Conservation (phyloP, 2,329 filamentous ascomycete genomes). For the Graphium sp. region DNA sequence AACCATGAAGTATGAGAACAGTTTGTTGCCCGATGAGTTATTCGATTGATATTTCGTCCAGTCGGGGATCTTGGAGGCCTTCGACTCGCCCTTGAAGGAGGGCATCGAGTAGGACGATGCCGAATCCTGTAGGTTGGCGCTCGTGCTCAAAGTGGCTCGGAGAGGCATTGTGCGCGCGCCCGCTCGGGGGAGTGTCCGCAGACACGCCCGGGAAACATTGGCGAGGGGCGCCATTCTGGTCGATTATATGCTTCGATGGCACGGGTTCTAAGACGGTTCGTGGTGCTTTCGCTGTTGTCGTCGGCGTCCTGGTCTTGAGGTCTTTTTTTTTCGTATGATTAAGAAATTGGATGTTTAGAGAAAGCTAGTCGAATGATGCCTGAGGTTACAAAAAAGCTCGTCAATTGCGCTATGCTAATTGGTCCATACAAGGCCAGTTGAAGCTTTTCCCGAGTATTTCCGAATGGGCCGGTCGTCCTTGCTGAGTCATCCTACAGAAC, state of each 20-base stretch:
- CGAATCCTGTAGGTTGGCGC: constrained; percentile 27
- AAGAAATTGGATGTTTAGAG: constrained; percentile 3
- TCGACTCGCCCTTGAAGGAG: constrained; percentile 38
- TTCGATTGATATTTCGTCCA: constrained; percentile 77
- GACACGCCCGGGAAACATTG: constrained; percentile 50
- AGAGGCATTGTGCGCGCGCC: constrained; percentile 20
- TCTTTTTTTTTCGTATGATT: constrained; percentile 4
- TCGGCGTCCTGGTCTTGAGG: constrained; percentile 12
- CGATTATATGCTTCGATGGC: constrained; percentile 11
- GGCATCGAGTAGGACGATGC: constrained; percentile 25
- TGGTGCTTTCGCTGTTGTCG: too few relatives aligned
- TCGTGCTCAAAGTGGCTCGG: constrained; percentile 41
- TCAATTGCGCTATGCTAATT: constrained; percentile 3
- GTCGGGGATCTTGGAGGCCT: constrained; percentile 61
- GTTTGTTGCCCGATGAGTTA: constrained; percentile 54
- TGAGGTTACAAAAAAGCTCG: constrained; percentile 3
- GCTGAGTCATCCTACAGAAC: too few relatives aligned
- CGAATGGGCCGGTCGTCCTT: constrained; percentile 1
- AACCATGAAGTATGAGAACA: constrained; percentile 98
- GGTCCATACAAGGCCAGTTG: constrained; percentile 2
- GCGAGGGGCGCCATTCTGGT: constrained; percentile 48
- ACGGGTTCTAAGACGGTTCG: constrained; percentile 9
- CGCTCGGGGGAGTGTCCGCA: constrained; percentile 36
- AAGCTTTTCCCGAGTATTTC: constrained; percentile 4
- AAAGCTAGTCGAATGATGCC: constrained; percentile 4